A percentile compares a stretch with the other conserved stretches of the same genome.
Conservation (phyloP, 2,329 filamentous ascomycete genomes). For the Xylariales sp. region DNA sequence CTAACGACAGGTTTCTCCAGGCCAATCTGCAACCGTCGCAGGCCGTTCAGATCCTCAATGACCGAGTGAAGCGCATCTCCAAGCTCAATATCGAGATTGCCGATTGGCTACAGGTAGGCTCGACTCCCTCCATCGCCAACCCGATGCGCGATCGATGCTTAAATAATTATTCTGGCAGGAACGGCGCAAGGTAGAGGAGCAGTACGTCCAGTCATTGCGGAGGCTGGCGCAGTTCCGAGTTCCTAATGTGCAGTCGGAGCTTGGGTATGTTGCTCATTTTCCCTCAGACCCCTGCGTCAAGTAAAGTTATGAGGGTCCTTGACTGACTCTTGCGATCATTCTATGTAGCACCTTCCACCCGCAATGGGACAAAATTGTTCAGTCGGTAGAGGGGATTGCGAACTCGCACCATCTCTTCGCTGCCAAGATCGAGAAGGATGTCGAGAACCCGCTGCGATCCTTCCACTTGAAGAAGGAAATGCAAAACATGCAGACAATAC, state of each 20-base stretch:
- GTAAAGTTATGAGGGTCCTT: too few relatives aligned
- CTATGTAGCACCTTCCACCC: constrained; percentile 77
- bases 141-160: too few relatives aligned
- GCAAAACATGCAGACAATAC: constrained; percentile 74
- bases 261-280: constrained; percentile 86
- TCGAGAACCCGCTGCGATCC: constrained; percentile 76
- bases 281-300: too few relatives aligned
- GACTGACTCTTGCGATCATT: too few relatives aligned
- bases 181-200: constrained; percentile 85
- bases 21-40: constrained; percentile 75
- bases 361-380: constrained; percentile 85
- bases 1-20: constrained; percentile 42
- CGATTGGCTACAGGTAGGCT: constrained; percentile 87
- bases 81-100: constrained; percentile 87
- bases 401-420: constrained; percentile 79
- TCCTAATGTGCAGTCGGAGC: constrained; percentile 71
- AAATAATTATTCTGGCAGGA: too few relatives aligned
- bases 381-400: constrained; percentile 75
- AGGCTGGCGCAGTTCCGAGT: constrained; percentile 73
- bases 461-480: constrained; percentile 75
- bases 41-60: constrained; percentile 76
- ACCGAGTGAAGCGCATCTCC: constrained; percentile 81
- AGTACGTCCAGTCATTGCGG: constrained; percentile 76
- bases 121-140: too few relatives aligned
- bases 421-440: constrained; percentile 78